These are phyloP conservation scores for Cercospora zeae-maydis DNA, from an alignment of 2,329 filamentous ascomycete genomes.

Conservation along the genomic window DNA sequence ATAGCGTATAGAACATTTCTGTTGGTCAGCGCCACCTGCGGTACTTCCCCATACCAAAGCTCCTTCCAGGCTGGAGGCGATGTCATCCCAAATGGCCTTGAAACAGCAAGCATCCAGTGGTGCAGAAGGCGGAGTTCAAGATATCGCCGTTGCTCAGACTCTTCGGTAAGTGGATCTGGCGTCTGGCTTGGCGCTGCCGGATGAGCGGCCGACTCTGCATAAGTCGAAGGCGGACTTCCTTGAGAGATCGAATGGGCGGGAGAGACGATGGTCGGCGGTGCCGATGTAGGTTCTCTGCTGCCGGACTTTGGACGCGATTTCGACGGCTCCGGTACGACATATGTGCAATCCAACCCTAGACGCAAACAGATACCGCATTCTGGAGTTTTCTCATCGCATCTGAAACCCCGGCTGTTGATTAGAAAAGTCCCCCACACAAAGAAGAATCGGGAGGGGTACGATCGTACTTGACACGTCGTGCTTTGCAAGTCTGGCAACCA, in stretches of 20 bases:
- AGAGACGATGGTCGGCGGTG: constrained; percentile 11
- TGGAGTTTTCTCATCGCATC: constrained; percentile 53
- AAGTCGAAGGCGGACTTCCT: constrained; percentile 16
- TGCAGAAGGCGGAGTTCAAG: constrained; percentile 27
- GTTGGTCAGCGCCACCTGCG: constrained; percentile 24
- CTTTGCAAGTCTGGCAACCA: constrained; percentile 57
- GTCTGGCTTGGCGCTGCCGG: constrained; percentile 1
- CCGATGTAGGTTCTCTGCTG: constrained; percentile 13
- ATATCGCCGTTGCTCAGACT: constrained; percentile 23
- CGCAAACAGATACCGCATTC: constrained; percentile 48
- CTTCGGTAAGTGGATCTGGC: constrained; percentile 16
- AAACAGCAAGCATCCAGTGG: constrained; percentile 28
- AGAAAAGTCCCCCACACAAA: background rate
- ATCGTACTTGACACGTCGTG: constrained; percentile 49
- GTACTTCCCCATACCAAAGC: constrained; percentile 28
- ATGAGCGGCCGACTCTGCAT: constrained; percentile 10
- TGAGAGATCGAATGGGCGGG: constrained; percentile 19
- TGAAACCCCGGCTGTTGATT: background rate
- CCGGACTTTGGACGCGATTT: constrained; percentile 20
- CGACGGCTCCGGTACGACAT: constrained; percentile 30
- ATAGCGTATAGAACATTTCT: constrained; percentile 28
- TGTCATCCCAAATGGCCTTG: constrained; percentile 26
- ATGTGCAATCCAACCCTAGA: constrained; percentile 51
- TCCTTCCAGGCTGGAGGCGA: constrained; percentile 27
- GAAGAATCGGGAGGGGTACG: background rate